Base-by-base conservation (phyloP, 2,329 filamentous ascomycete species). In the Microsporum ferrugineum region DNA sequence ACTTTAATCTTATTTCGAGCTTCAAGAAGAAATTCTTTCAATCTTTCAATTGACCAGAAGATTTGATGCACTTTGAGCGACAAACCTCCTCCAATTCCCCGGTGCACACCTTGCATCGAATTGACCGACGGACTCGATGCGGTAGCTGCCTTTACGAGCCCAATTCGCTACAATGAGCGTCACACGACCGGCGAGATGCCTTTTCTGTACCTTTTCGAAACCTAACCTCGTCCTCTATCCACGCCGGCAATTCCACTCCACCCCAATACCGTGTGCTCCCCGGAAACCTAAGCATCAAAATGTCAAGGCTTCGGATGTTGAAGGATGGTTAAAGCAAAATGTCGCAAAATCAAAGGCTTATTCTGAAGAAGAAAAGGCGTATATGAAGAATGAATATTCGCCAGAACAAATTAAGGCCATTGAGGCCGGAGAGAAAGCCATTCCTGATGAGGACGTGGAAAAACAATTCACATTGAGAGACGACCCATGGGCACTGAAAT, bases 351-450 rank as follows among this genome's bases (percentile, higher is more conserved):
- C 72, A 65, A 80, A 84, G 64, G 78, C 82, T 12, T 94, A 91
- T 76, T 84, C 84, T 12, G 75, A 80, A 45, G 80, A 85, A 65
- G 86, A 94, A 70, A 82, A 84, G 69, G 79, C 80, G 63, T 69
- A 75, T 23, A 79, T 96, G 62, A 75, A 75, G 62, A 76, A 83
- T 69, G 82, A 82, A 67, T 97, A 96, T 78, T 88, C 89, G 0
- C 81, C 86, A 14, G 84, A 87, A 71, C 92, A 97, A 77, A 80
- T 95, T 67, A 84, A 84, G 61, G 89, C 91, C 61, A 84, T 97
- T 71, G 81, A 88, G 75, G 88, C 88, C 56, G 91, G 87, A 68
- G 91, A 96, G 75, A 77, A 82, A 63, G 84, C 88, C 66, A 85
- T 96, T 71, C 81, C 88, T 70, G 78, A 86, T 7, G 79, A 84